phyloP scores from a whole-genome alignment of 2,329 filamentous ascomycete species.

The Paradendryphiella salina region DNA sequence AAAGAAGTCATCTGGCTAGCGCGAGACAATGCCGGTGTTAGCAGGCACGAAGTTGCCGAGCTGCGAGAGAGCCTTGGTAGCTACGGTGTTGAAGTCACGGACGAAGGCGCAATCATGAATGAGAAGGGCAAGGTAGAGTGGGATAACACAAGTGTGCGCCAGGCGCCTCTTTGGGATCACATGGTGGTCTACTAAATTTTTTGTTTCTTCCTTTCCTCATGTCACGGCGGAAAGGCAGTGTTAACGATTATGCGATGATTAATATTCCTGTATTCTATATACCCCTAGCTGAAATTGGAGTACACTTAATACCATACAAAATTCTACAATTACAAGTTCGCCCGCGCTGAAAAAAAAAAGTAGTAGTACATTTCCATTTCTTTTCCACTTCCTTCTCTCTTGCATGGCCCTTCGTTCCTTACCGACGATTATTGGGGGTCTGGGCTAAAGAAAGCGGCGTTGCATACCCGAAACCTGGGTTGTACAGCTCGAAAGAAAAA shows the following conservation, averaged over 20 bases:
- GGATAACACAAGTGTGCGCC: slow-evolving; percentile 22
- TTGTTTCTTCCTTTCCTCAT: neutral
- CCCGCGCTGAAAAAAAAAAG: too few relatives aligned
- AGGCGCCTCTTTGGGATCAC: slow-evolving; percentile 9
- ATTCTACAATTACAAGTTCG: too few relatives aligned
- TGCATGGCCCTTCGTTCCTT: neutral
- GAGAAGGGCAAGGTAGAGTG: slow-evolving; percentile 52
- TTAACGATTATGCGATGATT: neutral
- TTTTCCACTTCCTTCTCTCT: neutral
- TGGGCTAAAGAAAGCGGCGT: neutral
- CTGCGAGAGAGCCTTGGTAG: slow-evolving; percentile 40
- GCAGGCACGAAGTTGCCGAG: slow-evolving; percentile 48
- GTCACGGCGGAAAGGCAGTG: too few relatives aligned
- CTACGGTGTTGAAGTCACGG: slow-evolving; percentile 47
- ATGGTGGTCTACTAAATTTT: slow-evolving; percentile 3
- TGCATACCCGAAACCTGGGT: too few relatives aligned
- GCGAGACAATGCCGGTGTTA: slow-evolving; percentile 49
- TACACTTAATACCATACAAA: too few relatives aligned
- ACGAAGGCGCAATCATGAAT: slow-evolving; percentile 51
- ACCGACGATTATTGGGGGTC: neutral
- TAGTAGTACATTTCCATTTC: too few relatives aligned
- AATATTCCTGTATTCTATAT: neutral
- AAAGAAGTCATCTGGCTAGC: slow-evolving; percentile 18
- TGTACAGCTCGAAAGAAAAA: neutral
- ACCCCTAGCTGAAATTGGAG: neutral